These are phyloP conservation scores for Euphorbia schlechtendalii DNA, from an alignment of 441 rosid species.

Conservation along the genomic window DNA sequence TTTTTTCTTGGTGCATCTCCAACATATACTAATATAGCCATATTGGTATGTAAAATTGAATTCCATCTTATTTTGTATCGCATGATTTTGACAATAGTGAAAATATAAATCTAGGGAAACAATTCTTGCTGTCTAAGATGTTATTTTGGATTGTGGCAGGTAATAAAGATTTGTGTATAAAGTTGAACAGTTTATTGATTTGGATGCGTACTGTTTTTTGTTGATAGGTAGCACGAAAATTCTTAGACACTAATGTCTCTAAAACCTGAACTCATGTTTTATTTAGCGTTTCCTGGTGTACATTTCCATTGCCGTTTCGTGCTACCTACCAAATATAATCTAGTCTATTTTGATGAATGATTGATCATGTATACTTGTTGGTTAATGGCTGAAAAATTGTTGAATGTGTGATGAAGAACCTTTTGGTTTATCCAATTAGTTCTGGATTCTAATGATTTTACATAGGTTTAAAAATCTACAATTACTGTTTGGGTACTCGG, in stretches of 20 bases:
- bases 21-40: neutral
- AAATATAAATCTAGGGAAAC: neutral
- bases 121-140: too few relatives aligned
- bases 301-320: too few relatives aligned
- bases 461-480: conserved; percentile 26
- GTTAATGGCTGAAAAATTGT: neutral
- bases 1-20: neutral
- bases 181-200: neutral
- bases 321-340: too few relatives aligned
- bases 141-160: neutral
- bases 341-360: neutral
- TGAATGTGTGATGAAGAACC: neutral
- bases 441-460: conserved; percentile 12
- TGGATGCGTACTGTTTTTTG: too few relatives aligned
- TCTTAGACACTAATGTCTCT: too few relatives aligned
- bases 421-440: neutral
- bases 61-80: neutral
- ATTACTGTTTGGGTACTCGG: conserved; percentile 27
- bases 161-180: neutral
- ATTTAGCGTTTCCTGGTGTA: too few relatives aligned
- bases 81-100: neutral
- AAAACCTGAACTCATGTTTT: too few relatives aligned
- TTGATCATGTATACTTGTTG: conserved; percentile 4
- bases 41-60: neutral
- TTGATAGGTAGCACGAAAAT: too few relatives aligned